Evolutionary conservation across 1,139 yeast species (phyloP).

Genomic region (Suhomyces chickasaworum): DNA sequence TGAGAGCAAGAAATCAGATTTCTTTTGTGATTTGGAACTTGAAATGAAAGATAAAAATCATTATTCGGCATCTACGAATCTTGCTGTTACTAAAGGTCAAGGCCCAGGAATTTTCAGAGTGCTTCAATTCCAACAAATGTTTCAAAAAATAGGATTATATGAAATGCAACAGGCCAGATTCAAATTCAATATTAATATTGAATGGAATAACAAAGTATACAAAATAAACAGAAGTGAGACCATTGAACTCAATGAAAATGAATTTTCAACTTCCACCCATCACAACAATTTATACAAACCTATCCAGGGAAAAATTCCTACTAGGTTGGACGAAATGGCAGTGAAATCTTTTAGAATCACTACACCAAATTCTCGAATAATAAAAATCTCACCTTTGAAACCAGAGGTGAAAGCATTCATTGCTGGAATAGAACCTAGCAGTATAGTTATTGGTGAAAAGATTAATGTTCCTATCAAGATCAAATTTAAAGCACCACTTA

Average conservation of each 20-base stretch:
- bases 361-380: constrained; percentile 9
- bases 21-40: background rate
- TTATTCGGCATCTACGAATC: background rate
- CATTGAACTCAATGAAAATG: background rate
- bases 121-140: constrained; percentile 28
- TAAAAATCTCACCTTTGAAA: constrained; percentile 20
- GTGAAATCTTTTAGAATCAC: constrained; percentile 4
- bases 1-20: background rate
- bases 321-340: constrained; percentile 1
- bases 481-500: constrained; percentile 19
- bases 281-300: constrained; percentile 1
- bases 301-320: background rate
- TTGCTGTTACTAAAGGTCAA: background rate
- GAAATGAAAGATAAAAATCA: background rate
- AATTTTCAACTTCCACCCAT: constrained; percentile 4
- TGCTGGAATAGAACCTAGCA: constrained; percentile 6
- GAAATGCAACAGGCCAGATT: constrained; percentile 21
- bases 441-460: constrained; percentile 35
- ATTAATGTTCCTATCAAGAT: constrained; percentile 26
- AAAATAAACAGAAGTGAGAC: constrained; percentile 16
- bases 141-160: constrained; percentile 28
- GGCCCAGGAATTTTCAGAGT: constrained; percentile 15
- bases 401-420: constrained; percentile 18
- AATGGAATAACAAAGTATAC: background rate
- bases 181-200: constrained; percentile 8